Base-by-base conservation (phyloP, 805 yeast genomes). In the Nakazawaea holstii region DNA sequence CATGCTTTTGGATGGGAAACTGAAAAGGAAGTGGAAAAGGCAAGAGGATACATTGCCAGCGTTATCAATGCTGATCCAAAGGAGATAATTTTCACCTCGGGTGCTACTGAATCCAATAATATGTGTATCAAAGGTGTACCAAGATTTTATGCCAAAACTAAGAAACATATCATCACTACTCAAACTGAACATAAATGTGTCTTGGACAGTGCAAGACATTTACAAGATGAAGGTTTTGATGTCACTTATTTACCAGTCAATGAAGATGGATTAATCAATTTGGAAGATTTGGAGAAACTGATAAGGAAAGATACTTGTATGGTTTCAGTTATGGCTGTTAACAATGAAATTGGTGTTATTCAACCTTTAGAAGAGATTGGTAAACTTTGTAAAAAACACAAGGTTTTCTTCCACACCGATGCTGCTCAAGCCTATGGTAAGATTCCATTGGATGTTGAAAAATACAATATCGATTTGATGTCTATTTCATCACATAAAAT, bases 1-100 rank as follows among this genome's bases (percentile, higher is more conserved):
- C 99, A 94, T 63, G 79, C 96, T 6, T 94, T 92, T 64, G 99
- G 99, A 32, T 94, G 99, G 99, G 99, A 94, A 69, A 87, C 99
- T 3, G 97, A 92, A 50, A 79, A 77, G 53, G 96, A 84, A 50
- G 94, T 94, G 14, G 99, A 94, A 61, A 69, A 70, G 43, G 96
- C 99, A 6, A 79, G 99, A 59, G 74, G 70, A 45, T 76, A 92
- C 58, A 73, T 94, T 45, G 98, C 99, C 2, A 73, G 74, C 29
- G 77, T 94, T 46, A 89, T 94, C 57, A 79, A 81, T 29, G 99
- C 99, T 31, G 96, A 94, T 63, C 87, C 98, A 47, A 92, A 92
- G 70, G 99, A 94, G 69, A 94, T 94, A 57, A 85, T 94, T 41
- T 91, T 94, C 72, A 94, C 98, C 0, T 84, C 95, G 1, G 99